Conservation (phyloP, 768 basidiomycete species). For the Agaricus blazei region DNA sequence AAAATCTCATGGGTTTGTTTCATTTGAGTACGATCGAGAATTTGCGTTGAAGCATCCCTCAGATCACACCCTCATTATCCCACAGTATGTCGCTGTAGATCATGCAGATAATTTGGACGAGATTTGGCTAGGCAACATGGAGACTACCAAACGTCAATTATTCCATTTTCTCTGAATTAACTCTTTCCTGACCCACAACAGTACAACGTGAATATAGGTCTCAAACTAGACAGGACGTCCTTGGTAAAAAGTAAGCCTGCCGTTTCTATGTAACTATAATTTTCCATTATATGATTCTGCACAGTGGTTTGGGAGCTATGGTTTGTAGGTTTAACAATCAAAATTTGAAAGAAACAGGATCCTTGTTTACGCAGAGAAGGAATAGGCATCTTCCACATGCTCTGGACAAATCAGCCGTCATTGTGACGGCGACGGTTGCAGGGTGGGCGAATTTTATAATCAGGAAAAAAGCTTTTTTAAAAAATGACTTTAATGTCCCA, state of each 20-base stretch:
- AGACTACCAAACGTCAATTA: conserved; percentile 34
- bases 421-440: conserved; percentile 34
- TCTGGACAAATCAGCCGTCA: conserved; percentile 54
- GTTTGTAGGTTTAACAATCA: conserved; percentile 47
- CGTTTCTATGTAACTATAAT: too few species aligned
- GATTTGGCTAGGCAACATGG: conserved; percentile 34
- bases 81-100: conserved; percentile 39
- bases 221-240: conserved; percentile 36
- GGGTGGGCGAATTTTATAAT: conserved; percentile 25
- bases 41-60: not conserved
- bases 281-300: not conserved
- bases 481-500: conserved; percentile 9
- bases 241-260: conserved; percentile 48
- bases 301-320: conserved; percentile 48
- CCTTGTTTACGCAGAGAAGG: conserved; percentile 46
- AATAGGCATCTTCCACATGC: conserved; percentile 40
- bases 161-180: not conserved
- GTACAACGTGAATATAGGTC: conserved; percentile 22
- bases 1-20: conserved; percentile 50
- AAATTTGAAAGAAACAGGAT: conserved; percentile 45
- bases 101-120: conserved; percentile 45
- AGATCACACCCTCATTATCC: conserved; percentile 37
- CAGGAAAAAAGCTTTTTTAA: not conserved
- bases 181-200: not conserved
- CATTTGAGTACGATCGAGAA: not conserved